These are phyloP conservation scores for Pythium phragmiticola DNA, from an alignment of 352 stramenopile genomes.

Conservation along the genomic window DNA sequence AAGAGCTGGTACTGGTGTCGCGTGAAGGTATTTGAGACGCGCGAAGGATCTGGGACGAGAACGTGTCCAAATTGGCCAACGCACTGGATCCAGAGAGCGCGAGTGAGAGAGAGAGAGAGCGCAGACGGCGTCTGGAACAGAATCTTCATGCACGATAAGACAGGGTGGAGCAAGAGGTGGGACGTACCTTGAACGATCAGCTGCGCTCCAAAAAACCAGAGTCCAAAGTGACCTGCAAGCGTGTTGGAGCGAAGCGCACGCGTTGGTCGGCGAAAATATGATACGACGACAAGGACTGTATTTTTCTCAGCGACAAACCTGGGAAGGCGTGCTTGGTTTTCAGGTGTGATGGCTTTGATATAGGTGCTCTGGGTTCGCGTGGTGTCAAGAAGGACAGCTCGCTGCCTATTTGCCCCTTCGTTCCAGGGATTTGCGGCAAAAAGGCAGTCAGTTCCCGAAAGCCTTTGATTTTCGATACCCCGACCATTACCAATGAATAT, in stretches of 20 bases:
- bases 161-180: background rate
- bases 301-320: slow-evolving; percentile 8
- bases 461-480: background rate
- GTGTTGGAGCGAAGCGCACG: background rate
- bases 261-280: background rate
- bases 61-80: slow-evolving; percentile 7
- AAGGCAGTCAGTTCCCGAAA: background rate
- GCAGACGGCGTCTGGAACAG: background rate
- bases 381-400: too few relatives aligned
- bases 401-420: background rate
- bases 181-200: slow-evolving; percentile 9
- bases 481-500: background rate
- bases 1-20: background rate
- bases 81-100: slow-evolving; percentile 7
- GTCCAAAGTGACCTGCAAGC: background rate
- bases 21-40: background rate
- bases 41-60: slow-evolving; percentile 6
- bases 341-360: too few relatives aligned
- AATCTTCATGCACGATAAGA: slow-evolving; percentile 5
- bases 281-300: background rate
- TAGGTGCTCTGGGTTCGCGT: background rate
- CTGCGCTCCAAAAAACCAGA: slow-evolving; percentile 7
- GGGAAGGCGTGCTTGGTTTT: too few relatives aligned
- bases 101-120: background rate
- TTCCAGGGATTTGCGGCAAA: background rate